Evolutionary conservation across 257 asterid species (phyloP).

Genomic region (Catharanthus roseus): DNA sequence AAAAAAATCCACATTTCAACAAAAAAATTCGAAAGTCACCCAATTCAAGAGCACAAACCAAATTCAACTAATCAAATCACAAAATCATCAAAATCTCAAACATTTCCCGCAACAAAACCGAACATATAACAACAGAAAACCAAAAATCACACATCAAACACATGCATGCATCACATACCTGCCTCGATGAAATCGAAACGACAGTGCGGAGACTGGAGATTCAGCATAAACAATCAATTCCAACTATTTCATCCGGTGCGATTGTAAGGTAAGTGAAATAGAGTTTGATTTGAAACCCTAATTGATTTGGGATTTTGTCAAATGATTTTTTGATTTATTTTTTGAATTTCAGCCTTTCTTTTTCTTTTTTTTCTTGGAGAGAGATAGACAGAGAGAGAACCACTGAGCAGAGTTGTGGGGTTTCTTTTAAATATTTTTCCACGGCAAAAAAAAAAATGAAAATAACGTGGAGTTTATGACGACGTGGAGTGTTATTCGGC

Average conservation of each 20-base stretch:
- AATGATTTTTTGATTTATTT: slow-evolving; percentile 12
- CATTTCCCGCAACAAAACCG: slow-evolving; percentile 6
- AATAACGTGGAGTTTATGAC: slow-evolving; percentile 9
- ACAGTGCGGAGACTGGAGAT: slow-evolving; percentile 36
- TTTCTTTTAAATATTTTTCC: slow-evolving; percentile 9
- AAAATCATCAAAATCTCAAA: slow-evolving; percentile 13
- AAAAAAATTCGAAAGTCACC: slow-evolving; percentile 4
- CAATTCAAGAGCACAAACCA: neutral
- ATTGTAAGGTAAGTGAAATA: slow-evolving; percentile 16
- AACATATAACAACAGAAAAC: slow-evolving; percentile 13
- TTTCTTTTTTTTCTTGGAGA: slow-evolving; percentile 22
- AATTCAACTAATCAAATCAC: slow-evolving; percentile 13
- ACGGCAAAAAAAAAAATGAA: neutral
- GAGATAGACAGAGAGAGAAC: slow-evolving; percentile 25
- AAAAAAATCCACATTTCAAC: slow-evolving; percentile 10
- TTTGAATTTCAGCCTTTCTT: slow-evolving; percentile 14
- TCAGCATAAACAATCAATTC: slow-evolving; percentile 24
- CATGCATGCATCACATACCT: slow-evolving; percentile 29
- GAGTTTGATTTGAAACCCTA: slow-evolving; percentile 65
- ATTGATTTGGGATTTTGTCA: slow-evolving; percentile 33
- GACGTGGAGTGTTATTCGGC: slow-evolving; percentile 6
- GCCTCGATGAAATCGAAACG: slow-evolving; percentile 39
- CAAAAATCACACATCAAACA: neutral
- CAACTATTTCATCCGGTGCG: slow-evolving; percentile 30
- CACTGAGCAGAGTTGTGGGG: slow-evolving; percentile 19